Conservation (phyloP, 352 stramenopile species). For the Phytophthora sp. region DNA sequence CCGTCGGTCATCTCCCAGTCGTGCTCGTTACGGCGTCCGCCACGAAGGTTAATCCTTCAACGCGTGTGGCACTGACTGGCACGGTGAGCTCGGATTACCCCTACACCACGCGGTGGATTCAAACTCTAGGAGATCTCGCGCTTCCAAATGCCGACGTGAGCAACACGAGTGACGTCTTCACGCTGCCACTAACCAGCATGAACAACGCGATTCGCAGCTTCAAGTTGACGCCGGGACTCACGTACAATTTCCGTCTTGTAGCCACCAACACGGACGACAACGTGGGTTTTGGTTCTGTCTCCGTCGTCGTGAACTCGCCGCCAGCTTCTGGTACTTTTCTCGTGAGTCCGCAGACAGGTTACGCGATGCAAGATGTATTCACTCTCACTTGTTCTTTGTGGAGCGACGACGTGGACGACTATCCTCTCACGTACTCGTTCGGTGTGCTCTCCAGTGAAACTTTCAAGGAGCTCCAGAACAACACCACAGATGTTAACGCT, state of each 20-base stretch:
- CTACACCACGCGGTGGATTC: slow-evolving; percentile 55
- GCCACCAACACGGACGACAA: slow-evolving; percentile 63
- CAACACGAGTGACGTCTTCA: slow-evolving; percentile 51
- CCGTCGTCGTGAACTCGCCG: slow-evolving; percentile 64
- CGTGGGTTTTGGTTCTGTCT: slow-evolving; percentile 54
- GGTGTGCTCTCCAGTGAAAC: slow-evolving; percentile 42
- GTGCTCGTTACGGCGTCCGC: slow-evolving; percentile 40
- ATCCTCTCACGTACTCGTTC: slow-evolving; percentile 72
- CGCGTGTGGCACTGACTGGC: slow-evolving; percentile 42
- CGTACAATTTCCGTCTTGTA: slow-evolving; percentile 67
- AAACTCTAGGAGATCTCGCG: slow-evolving; percentile 64
- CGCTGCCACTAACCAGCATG: slow-evolving; percentile 55
- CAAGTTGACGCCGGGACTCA: slow-evolving; percentile 62
- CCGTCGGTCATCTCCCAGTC: slow-evolving; percentile 50
- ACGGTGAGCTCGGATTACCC: slow-evolving; percentile 66
- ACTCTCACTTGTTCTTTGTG: slow-evolving; percentile 56
- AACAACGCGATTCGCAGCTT: slow-evolving; percentile 65
- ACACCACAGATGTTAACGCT: slow-evolving; percentile 16
- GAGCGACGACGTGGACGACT: slow-evolving; percentile 63
- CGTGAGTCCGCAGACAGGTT: slow-evolving; percentile 51
- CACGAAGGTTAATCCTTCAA: slow-evolving; percentile 57
- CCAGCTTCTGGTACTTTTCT: slow-evolving; percentile 59
- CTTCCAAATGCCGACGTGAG: slow-evolving; percentile 32
- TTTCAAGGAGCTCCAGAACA: slow-evolving; percentile 30
- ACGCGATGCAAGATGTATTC: slow-evolving; percentile 64